Evolutionary conservation across 1,139 yeast genomes (phyloP).

Genomic region (Chernovozyma aurita): DNA sequence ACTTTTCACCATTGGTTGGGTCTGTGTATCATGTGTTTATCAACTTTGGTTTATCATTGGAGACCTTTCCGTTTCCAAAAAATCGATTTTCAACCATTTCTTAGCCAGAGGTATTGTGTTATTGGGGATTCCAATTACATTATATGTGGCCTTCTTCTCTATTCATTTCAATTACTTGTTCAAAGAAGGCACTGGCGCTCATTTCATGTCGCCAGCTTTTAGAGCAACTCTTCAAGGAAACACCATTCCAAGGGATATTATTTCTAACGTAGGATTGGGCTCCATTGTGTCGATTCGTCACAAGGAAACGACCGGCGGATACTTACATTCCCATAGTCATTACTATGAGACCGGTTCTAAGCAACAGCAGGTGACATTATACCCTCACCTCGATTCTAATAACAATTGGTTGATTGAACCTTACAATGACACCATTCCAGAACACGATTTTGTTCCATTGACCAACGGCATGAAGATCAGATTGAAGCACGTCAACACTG

Average conservation of each 20-base stretch:
- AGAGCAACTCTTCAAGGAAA: conserved; percentile 73
- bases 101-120: conserved; percentile 53
- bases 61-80: conserved; percentile 63
- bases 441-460: conserved; percentile 54
- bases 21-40: conserved; percentile 68
- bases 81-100: conserved; percentile 49
- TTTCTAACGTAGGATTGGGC: conserved; percentile 85
- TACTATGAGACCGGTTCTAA: conserved; percentile 87
- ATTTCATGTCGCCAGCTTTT: conserved; percentile 88
- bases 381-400: conserved; percentile 87
- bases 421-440: conserved; percentile 46
- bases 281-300: conserved; percentile 81
- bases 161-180: conserved; percentile 70
- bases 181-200: conserved; percentile 82
- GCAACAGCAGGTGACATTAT: conserved; percentile 91
- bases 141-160: conserved; percentile 72
- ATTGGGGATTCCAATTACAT: conserved; percentile 61
- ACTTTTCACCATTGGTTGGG: conserved; percentile 89
- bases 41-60: conserved; percentile 89
- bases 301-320: conserved; percentile 85
- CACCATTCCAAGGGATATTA: conserved; percentile 60
- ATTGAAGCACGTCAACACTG: conserved; percentile 63
- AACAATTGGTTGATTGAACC: conserved; percentile 82
- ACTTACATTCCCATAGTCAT: conserved; percentile 87
- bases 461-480: conserved; percentile 78